These are phyloP conservation scores for Suillus tomentosus DNA, from an alignment of 768 basidiomycete species.

Conservation along the genomic window DNA sequence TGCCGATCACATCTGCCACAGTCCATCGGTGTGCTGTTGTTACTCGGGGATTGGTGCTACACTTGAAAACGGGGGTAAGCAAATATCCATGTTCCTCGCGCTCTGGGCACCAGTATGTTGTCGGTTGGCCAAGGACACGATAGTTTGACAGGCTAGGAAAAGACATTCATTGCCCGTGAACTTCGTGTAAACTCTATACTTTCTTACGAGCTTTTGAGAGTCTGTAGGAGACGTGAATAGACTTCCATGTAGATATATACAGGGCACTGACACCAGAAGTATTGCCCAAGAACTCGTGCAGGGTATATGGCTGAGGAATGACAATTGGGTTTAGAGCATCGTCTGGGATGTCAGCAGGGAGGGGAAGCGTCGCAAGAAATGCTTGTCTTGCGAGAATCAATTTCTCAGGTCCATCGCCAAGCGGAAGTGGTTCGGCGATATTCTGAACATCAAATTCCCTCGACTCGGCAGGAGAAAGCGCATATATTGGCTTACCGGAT, in stretches of 20 bases:
- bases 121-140: constrained; percentile 64
- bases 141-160: constrained; percentile 60
- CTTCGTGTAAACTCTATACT: not conserved
- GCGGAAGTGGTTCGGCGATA: not conserved
- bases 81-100: constrained; percentile 83
- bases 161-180: constrained; percentile 9
- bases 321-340: constrained; percentile 69
- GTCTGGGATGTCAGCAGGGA: constrained; percentile 64
- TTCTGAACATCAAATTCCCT: not conserved
- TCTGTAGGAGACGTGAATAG: constrained; percentile 33
- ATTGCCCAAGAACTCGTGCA: constrained; percentile 70
- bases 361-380: constrained; percentile 58
- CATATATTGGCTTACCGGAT: constrained; percentile 26
- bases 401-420: constrained; percentile 32
- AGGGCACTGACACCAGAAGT: constrained; percentile 52
- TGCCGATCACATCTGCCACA: constrained; percentile 59
- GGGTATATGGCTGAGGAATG: constrained; percentile 61
- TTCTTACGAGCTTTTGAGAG: constrained; percentile 58
- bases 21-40: constrained; percentile 77
- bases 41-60: constrained; percentile 76
- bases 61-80: constrained; percentile 73
- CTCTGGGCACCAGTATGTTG: constrained; percentile 79
- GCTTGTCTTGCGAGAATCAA: constrained; percentile 56
- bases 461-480: not conserved
- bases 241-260: not conserved